Evolutionary conservation across 257 asterid genomes (phyloP).

Genomic region (Nicotiana noctiflora): DNA sequence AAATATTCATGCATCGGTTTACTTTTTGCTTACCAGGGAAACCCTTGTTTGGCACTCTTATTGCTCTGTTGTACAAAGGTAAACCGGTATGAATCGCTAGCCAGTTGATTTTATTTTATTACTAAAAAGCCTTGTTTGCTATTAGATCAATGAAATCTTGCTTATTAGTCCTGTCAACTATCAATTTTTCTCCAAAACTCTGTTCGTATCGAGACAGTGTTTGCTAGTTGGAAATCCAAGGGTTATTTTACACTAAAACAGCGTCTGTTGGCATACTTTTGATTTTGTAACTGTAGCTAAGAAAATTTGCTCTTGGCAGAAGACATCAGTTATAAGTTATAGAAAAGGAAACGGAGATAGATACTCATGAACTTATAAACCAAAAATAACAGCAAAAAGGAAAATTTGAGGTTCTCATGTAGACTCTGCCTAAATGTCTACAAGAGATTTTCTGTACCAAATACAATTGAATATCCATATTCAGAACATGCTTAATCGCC

Average conservation of each 20-base stretch:
- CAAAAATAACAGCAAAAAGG: not conserved
- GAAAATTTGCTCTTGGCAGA: not conserved
- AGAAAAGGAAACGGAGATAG: not conserved
- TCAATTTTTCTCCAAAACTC: not conserved
- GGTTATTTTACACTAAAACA: not conserved
- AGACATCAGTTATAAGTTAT: not conserved
- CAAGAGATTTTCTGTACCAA: not conserved
- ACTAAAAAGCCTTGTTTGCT: not conserved
- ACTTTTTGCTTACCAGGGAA: slow-evolving; percentile 43
- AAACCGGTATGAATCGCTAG: slow-evolving; percentile 63
- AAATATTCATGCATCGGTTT: not conserved
- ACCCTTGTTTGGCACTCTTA: slow-evolving; percentile 90
- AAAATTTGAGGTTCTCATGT: not conserved
- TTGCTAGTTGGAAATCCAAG: not conserved
- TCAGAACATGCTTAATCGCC: slow-evolving; percentile 2
- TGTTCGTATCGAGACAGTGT: not conserved
- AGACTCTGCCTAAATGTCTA: not conserved
- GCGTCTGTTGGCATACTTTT: not conserved
- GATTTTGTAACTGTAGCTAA: not conserved
- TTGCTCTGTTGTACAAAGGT: slow-evolving; percentile 77
- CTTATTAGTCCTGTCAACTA: not conserved
- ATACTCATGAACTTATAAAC: not conserved
- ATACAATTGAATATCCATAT: not conserved
- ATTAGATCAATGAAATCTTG: not conserved
- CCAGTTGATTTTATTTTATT: slow-evolving; percentile 8